Percentiles rank a stretch among this genome's conserved stretches.
Conservation (phyloP, 176 grass and related monocot species). For the Oryza glumipatula region DNA sequence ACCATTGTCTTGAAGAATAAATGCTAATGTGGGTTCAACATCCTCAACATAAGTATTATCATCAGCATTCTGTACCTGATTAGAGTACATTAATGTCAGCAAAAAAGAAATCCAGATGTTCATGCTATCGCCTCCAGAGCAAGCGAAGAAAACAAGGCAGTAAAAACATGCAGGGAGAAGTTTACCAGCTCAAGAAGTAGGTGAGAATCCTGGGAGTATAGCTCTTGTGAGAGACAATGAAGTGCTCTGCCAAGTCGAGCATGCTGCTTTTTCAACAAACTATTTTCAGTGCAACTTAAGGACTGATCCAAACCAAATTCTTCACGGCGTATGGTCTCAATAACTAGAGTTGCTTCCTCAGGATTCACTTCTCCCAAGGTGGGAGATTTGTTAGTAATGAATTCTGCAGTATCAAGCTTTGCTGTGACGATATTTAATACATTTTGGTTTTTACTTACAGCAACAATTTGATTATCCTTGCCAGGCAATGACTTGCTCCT, state of each 20-base stretch:
- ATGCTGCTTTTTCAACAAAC: conserved; percentile 90
- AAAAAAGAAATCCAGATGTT: conserved; percentile 15
- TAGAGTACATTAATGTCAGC: conserved; percentile 42
- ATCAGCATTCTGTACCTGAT: conserved; percentile 94
- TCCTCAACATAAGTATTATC: conserved; percentile 83
- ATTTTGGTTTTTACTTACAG: conserved; percentile 41
- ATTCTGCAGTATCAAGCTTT: conserved; percentile 35
- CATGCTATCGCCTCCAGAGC: neutral
- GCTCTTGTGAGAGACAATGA: conserved; percentile 93
- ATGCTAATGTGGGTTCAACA: conserved; percentile 86
- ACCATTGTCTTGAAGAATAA: conserved; percentile 87
- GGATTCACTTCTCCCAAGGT: conserved; percentile 43
- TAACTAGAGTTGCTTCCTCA: conserved; percentile 58
- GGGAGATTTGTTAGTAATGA: conserved; percentile 23
- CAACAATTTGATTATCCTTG: conserved; percentile 30
- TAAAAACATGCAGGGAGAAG: conserved; percentile 29
- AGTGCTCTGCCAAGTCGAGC: conserved; percentile 96
- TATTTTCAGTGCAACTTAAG: conserved; percentile 60
- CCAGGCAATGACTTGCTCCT: conserved; percentile 30
- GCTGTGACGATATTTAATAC: conserved; percentile 22
- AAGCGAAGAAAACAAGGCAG: conserved; percentile 31
- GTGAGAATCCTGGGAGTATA: conserved; percentile 99
- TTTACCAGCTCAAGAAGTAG: conserved; percentile 94
- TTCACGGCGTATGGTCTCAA: conserved; percentile 87
- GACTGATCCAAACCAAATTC: conserved; percentile 90